phyloP scores from a whole-genome alignment of 2,329 filamentous ascomycete species.

The Fusarium verrucosum region DNA sequence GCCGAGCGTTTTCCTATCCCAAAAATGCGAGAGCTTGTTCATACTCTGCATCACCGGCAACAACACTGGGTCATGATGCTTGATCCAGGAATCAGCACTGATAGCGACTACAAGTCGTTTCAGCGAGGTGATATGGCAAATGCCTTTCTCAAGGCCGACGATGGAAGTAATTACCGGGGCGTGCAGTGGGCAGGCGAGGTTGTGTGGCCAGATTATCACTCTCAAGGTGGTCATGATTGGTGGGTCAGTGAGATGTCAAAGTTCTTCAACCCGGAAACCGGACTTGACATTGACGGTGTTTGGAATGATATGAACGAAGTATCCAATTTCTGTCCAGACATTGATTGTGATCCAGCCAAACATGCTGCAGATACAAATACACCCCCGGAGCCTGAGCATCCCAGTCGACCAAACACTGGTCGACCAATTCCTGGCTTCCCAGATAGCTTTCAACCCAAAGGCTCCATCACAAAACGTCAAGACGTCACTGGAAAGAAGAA shows the following conservation, averaged over 20 bases:
- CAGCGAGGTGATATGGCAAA: not conserved
- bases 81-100: not conserved
- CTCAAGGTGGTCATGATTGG: not conserved
- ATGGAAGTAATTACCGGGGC: not conserved
- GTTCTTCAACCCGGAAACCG: conserved; percentile 59
- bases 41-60: not conserved
- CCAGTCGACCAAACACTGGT: not conserved
- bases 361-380: conserved; percentile 47
- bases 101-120: not conserved
- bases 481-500: not conserved
- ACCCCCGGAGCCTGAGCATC: not conserved
- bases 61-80: not conserved
- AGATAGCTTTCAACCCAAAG: not conserved
- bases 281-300: conserved; percentile 79
- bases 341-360: conserved; percentile 53
- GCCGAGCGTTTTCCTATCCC: not conserved
- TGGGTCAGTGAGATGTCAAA: not conserved
- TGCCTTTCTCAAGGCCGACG: not conserved
- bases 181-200: not conserved
- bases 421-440: not conserved
- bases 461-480: not conserved
- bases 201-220: not conserved
- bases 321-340: conserved; percentile 48
- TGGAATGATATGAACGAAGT: conserved; percentile 77
- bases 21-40: not conserved